Base-by-base conservation (phyloP, 192 early-diverging fungal species). In the Umbelopsis sp. region DNA sequence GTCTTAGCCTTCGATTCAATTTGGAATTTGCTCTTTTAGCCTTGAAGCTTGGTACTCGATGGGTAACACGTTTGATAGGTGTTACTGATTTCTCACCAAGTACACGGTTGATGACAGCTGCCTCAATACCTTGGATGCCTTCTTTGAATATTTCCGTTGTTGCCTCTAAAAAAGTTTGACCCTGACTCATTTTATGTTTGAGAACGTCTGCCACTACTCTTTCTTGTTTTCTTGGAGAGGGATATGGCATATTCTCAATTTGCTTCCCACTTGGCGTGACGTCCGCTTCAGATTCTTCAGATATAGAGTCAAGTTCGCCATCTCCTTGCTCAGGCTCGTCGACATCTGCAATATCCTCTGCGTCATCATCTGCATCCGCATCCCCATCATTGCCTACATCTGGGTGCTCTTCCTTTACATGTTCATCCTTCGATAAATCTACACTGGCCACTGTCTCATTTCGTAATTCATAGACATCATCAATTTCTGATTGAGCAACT, bases 41-140 rank as follows among this genome's bases (percentile, higher is more conserved):
- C n/a, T 37, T 22, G 25, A 61, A 61, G 27, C 55, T 61, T 61
- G 55, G 55, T 37, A 18, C 33, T 61, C 55, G 55, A 61, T 61
- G 21, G 0, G 33, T 30, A 1, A 25, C 16, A 15, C 30, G 11
- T 35, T 61, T 61, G 33, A 61, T 61, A 1, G 55, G 55, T 16
- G 55, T 61, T 5, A 61, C 55, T 5, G 55, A 61, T 33, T 61
- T 61, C 30, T 61, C 55, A 15, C 55, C 55, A 18, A 61, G 33
- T 7, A 61, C 55, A 0, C 55, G 10, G 27, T 61, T 61, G 12
- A 61, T 61, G 27, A 61, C 55, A 25, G 55, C 55, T n/a, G 55
- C 55, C 2, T 61, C 55, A 5, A 61, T 25, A 8, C 55, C 55
- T 35, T 61, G 55, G 9, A 61, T 61, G 30, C 55, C 55, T 61